Conservation (phyloP, 192 early-diverging fungal species). For the Entomortierella lignicola region DNA sequence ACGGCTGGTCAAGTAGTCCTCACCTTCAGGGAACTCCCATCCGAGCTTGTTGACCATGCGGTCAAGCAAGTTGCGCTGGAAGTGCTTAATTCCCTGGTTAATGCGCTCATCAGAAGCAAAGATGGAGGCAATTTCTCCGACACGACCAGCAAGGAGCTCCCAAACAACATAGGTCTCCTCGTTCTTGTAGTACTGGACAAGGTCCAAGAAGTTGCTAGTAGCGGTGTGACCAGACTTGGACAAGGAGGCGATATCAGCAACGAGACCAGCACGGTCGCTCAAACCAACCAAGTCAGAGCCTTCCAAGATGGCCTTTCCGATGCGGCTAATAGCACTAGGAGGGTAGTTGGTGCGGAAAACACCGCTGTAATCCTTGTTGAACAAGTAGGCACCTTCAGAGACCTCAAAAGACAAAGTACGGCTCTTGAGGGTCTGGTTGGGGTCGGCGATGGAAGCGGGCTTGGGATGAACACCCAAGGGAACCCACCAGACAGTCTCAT, state of each 20-base stretch:
- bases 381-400: conserved; percentile 74
- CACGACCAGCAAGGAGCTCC: conserved; percentile 70
- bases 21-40: conserved; percentile 78
- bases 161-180: conserved; percentile 88
- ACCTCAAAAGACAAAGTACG: conserved; percentile 61
- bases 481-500: conserved; percentile 87
- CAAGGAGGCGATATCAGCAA: conserved; percentile 86
- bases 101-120: conserved; percentile 77
- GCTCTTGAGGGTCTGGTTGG: conserved; percentile 61
- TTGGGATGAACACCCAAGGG: conserved; percentile 74
- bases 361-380: conserved; percentile 85
- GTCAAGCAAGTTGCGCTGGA: conserved; percentile 80
- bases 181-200: conserved; percentile 77
- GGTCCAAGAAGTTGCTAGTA: conserved; percentile 79
- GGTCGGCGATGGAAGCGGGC: conserved; percentile 37
- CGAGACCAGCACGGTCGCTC: conserved; percentile 83
- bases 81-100: conserved; percentile 70
- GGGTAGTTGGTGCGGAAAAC: conserved; percentile 91
- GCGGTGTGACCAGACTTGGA: conserved; percentile 80
- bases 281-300: conserved; percentile 61
- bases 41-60: conserved; percentile 80
- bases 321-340: conserved; percentile 57
- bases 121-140: conserved; percentile 70
- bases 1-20: conserved; percentile 81
- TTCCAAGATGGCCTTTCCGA: conserved; percentile 68